Conservation (phyloP, 768 basidiomycete species). For the Candolleomyces aberdarensis region DNA sequence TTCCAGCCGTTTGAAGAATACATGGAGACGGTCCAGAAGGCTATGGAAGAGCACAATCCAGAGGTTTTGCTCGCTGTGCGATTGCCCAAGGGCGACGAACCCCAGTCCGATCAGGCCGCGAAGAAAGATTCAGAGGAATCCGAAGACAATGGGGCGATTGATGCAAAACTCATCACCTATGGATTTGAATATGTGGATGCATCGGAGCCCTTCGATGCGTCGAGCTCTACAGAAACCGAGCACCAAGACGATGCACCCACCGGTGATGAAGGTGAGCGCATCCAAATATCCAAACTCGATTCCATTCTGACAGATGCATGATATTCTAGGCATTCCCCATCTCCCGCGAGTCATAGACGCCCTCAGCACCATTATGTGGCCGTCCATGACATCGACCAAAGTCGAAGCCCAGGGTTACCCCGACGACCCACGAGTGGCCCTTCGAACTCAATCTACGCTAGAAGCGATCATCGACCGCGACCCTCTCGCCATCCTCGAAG, state of each 20-base stretch:
- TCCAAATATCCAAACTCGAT: not conserved
- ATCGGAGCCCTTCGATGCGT: slow-evolving; percentile 20
- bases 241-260: slow-evolving; percentile 9
- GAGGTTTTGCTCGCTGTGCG: slow-evolving; percentile 74
- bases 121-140: slow-evolving; percentile 22
- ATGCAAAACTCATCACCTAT: slow-evolving; percentile 61
- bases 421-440: not conserved
- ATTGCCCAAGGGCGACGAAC: slow-evolving; percentile 22
- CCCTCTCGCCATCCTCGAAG: slow-evolving; percentile 8
- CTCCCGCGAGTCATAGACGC: slow-evolving; percentile 75
- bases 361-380: slow-evolving; percentile 87
- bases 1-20: slow-evolving; percentile 58
- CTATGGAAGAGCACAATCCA: slow-evolving; percentile 50
- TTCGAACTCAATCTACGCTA: not conserved
- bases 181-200: slow-evolving; percentile 80
- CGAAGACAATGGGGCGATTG: slow-evolving; percentile 52
- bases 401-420: slow-evolving; percentile 21
- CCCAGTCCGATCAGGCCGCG: slow-evolving; percentile 7
- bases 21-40: slow-evolving; percentile 45
- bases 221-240: not conserved
- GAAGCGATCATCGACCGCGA: slow-evolving; percentile 10
- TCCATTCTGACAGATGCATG: not conserved
- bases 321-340: slow-evolving; percentile 40
- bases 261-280: slow-evolving; percentile 21
- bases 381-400: slow-evolving; percentile 52